phyloP scores from a whole-genome alignment of 306 rosid species.

The Arachis hypogaea region DNA sequence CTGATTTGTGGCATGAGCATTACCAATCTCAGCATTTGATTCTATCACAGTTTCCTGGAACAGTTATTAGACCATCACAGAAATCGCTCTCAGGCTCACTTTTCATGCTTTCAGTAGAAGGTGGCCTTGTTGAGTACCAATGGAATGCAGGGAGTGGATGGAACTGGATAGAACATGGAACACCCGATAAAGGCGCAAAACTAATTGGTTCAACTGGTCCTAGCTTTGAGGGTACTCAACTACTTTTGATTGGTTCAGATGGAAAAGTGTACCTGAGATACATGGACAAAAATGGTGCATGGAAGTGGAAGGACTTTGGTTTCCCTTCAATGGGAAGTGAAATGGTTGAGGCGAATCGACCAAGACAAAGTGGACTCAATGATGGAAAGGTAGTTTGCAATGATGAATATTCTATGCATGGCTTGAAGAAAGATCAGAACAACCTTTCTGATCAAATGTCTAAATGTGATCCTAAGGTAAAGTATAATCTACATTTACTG shows the following conservation, averaged over 20 bases:
- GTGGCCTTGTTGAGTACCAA: constrained; percentile 86
- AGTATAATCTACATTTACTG: neutral
- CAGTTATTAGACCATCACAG: constrained; percentile 64
- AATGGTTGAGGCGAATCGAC: constrained; percentile 41
- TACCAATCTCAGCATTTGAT: constrained; percentile 84
- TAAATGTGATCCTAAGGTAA: constrained; percentile 77
- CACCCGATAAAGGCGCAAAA: constrained; percentile 71
- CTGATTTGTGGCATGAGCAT: constrained; percentile 90
- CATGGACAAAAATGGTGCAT: constrained; percentile 57
- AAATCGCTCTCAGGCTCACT: constrained; percentile 74
- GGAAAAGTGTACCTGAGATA: constrained; percentile 84
- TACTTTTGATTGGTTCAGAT: constrained; percentile 84
- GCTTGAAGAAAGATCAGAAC: constrained; percentile 42
- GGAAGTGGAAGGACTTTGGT: constrained; percentile 88
- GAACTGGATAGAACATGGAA: constrained; percentile 97
- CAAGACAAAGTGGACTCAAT: constrained; percentile 34
- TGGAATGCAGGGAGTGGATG: constrained; percentile 81
- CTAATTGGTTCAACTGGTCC: constrained; percentile 81
- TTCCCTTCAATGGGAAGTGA: constrained; percentile 53
- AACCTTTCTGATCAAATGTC: constrained; percentile 29
- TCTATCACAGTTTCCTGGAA: constrained; percentile 77
- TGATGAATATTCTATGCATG: constrained; percentile 46
- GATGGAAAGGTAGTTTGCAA: constrained; percentile 42
- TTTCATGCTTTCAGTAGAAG: constrained; percentile 81
- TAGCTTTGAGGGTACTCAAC: constrained; percentile 68